These are phyloP conservation scores for Fusarium pseudoanthophilum DNA, from an alignment of 2,329 filamentous ascomycete genomes.

Conservation along the genomic window DNA sequence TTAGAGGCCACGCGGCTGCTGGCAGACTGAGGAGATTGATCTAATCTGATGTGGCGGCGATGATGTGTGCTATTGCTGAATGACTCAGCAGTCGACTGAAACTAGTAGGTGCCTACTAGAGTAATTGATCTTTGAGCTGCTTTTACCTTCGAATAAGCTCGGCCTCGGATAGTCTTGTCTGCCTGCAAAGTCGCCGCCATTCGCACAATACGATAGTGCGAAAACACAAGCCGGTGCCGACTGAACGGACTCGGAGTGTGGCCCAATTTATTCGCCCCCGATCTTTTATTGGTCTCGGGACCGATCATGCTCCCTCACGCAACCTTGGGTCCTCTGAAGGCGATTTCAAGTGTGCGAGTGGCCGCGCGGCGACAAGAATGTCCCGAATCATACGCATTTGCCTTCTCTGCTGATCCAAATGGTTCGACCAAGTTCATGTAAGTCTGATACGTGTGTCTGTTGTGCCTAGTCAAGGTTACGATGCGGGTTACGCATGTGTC, in stretches of 20 bases:
- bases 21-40: conserved; percentile 9
- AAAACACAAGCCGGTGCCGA: conserved; percentile 17
- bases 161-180: conserved; percentile 4
- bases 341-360: conserved; percentile 20
- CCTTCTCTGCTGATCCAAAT: conserved; percentile 30
- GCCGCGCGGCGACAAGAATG: conserved; percentile 40
- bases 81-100: conserved; percentile 34
- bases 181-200: neutral
- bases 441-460: conserved; percentile 36
- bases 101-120: no score
- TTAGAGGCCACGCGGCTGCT: conserved; percentile 35
- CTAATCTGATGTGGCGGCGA: conserved; percentile 38
- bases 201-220: conserved; percentile 15
- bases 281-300: conserved; percentile 35
- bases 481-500: conserved; percentile 36
- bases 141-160: conserved; percentile 10
- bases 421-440: conserved; percentile 36
- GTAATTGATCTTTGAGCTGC: conserved; percentile 3
- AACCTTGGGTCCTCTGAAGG: conserved; percentile 5
- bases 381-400: conserved; percentile 3
- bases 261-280: conserved; percentile 23
- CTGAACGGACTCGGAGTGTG: neutral
- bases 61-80: neutral
- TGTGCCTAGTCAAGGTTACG: conserved; percentile 26
- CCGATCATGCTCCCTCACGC: conserved; percentile 23